Percentiles rank a stretch among this genome's conserved stretches.
Conservation (phyloP, 23 red algal species). For the Gracilaria caudata region DNA sequence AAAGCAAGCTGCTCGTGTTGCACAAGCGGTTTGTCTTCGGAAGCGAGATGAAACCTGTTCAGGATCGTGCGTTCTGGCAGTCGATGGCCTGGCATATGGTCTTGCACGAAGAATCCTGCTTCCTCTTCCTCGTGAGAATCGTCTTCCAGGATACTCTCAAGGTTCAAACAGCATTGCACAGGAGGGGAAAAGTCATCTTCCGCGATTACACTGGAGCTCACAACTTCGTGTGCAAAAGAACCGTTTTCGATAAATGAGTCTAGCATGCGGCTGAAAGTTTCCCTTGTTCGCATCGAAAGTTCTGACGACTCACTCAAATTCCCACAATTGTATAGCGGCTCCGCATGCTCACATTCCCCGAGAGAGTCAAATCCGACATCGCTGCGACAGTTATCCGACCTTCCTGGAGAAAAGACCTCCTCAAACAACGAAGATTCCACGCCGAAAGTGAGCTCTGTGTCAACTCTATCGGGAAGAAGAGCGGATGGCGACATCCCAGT, state of each 20-base stretch:
- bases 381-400: not conserved
- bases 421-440: not conserved
- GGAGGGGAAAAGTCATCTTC: not conserved
- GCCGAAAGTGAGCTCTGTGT: not conserved
- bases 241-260: constrained; percentile 16
- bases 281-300: constrained; percentile 20
- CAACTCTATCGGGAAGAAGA: not conserved
- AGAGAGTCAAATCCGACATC: constrained; percentile 14
- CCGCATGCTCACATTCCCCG: not conserved
- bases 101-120: not conserved
- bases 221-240: not conserved
- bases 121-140: not conserved
- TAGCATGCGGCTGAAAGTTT: constrained; percentile 9
- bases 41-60: not conserved
- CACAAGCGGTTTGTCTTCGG: not conserved
- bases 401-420: not conserved
- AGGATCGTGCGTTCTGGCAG: not conserved
- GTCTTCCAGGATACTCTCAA: not conserved
- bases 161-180: not conserved
- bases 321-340: constrained; percentile 4
- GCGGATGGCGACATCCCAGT: not conserved
- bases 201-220: not conserved
- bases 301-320: constrained; percentile 18
- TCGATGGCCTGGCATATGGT: not conserved
- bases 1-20: not conserved